Conservation (phyloP, 2,329 filamentous ascomycete species). For the Ophiobolus disseminans region DNA sequence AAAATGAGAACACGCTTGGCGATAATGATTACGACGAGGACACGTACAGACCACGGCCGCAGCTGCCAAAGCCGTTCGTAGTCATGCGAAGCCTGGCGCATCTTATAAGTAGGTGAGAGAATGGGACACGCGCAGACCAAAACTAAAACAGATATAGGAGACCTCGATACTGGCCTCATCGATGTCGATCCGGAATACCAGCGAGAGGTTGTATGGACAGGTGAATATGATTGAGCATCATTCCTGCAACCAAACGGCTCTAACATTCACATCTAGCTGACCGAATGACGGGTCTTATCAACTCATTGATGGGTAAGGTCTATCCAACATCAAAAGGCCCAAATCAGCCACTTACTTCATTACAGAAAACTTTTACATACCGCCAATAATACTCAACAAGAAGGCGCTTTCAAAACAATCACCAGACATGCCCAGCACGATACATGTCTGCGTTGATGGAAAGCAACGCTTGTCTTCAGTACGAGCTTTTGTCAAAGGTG, state of each 20-base stretch:
- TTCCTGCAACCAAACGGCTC: neutral
- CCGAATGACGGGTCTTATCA: constrained; percentile 44
- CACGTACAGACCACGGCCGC: constrained; percentile 33
- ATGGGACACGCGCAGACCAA: neutral
- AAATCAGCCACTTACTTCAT: neutral
- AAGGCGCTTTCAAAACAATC: constrained; percentile 18
- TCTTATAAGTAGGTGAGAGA: constrained; percentile 34
- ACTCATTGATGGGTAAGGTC: constrained; percentile 46
- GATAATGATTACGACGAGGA: constrained; percentile 9
- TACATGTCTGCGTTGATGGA: constrained; percentile 36
- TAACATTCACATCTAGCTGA: constrained; percentile 24
- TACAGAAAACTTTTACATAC: constrained; percentile 53
- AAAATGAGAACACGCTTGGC: constrained; percentile 14
- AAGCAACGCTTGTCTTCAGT: constrained; percentile 59
- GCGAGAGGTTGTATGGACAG: constrained; percentile 55
- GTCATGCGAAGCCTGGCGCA: constrained; percentile 28
- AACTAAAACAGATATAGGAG: constrained; percentile 19
- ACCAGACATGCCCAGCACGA: constrained; percentile 21
- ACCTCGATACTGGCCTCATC: constrained; percentile 34
- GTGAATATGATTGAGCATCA: constrained; percentile 12
- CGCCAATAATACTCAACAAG: constrained; percentile 58
- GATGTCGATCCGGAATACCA: constrained; percentile 57
- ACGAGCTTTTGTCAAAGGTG: constrained; percentile 54
- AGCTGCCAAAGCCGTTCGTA: constrained; percentile 25
- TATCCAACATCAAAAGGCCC: too few species aligned